These are phyloP conservation scores for Calamus simplicifolius DNA, from an alignment of 176 grass and related monocot species.

Conservation along the genomic window DNA sequence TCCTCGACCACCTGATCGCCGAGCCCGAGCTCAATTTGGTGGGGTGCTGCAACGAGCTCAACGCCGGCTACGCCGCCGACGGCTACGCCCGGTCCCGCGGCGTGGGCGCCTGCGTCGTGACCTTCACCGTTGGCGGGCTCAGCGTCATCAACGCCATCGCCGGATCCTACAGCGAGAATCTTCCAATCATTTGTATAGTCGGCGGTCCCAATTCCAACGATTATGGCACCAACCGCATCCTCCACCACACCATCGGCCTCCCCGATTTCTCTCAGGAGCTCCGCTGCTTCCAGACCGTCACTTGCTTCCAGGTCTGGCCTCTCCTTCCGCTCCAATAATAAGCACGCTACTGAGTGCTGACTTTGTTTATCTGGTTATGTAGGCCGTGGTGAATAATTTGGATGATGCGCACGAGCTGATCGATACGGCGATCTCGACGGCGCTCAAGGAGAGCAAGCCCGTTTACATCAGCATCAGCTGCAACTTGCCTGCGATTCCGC, in stretches of 20 bases:
- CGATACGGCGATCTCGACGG: slow-evolving; percentile 11
- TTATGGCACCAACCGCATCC: slow-evolving; percentile 18
- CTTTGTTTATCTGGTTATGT: not conserved
- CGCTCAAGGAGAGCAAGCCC: slow-evolving; percentile 11
- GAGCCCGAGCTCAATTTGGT: slow-evolving; percentile 13
- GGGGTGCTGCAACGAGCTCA: slow-evolving; percentile 19
- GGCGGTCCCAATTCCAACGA: slow-evolving; percentile 16
- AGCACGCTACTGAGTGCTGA: not conserved
- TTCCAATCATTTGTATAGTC: slow-evolving; percentile 11
- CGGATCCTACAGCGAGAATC: slow-evolving; percentile 19
- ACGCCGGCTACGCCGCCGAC: slow-evolving; percentile 13
- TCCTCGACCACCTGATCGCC: slow-evolving; percentile 13
- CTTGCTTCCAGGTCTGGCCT: slow-evolving; percentile 8
- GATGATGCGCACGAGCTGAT: slow-evolving; percentile 19
- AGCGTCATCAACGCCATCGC: slow-evolving; percentile 19
- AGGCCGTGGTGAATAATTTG: slow-evolving; percentile 18
- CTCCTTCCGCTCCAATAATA: not conserved
- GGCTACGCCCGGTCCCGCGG: slow-evolving; percentile 13
- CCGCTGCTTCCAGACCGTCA: slow-evolving; percentile 20
- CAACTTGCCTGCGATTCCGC: slow-evolving; percentile 8
- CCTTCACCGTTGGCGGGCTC: slow-evolving; percentile 12
- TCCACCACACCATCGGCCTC: slow-evolving; percentile 19
- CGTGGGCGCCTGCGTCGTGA: slow-evolving; percentile 15
- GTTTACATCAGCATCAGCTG: slow-evolving; percentile 21
- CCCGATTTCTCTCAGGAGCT: slow-evolving; percentile 12